Conservation (phyloP, 1,284 basidiomycete genomes). For the Xerocomus cyaneibrunnescens region DNA sequence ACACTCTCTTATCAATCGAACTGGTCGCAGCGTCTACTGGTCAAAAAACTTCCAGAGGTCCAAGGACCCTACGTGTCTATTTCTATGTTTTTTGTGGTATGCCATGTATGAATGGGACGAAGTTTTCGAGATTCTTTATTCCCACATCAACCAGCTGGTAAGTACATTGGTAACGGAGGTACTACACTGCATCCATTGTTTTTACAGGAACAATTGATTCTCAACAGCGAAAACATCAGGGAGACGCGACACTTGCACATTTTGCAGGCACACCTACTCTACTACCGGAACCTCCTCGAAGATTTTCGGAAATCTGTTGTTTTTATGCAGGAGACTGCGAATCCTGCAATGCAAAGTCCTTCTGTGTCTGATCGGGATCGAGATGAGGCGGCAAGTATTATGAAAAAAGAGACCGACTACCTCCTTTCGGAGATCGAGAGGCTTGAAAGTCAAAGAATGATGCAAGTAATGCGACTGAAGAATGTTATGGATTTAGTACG, state of each 20-base stretch:
- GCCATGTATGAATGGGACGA: conserved; percentile 59
- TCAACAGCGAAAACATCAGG: conserved; percentile 39
- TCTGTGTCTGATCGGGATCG: conserved; percentile 20
- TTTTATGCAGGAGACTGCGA: conserved; percentile 46
- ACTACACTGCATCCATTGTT: not conserved
- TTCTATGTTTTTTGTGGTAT: conserved; percentile 54
- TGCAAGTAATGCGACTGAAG: conserved; percentile 48
- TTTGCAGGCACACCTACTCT: conserved; percentile 53
- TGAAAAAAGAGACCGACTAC: conserved; percentile 45
- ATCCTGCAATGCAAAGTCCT: conserved; percentile 41
- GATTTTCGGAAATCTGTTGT: conserved; percentile 50
- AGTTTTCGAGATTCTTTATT: conserved; percentile 45
- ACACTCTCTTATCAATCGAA: conserved; percentile 41
- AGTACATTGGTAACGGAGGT: conserved; percentile 3
- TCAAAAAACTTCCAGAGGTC: conserved; percentile 44
- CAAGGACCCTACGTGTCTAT: conserved; percentile 50
- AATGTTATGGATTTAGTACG: conserved; percentile 56
- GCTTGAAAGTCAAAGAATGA: conserved; percentile 42
- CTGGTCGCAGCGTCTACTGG: conserved; percentile 57
- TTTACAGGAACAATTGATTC: conserved; percentile 44
- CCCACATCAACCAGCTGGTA: conserved; percentile 46
- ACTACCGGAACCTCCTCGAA: conserved; percentile 49
- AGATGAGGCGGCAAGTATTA: conserved; percentile 23
- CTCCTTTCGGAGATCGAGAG: conserved; percentile 48
- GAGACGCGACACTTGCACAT: conserved; percentile 51